Evolutionary conservation across 768 basidiomycete genomes (phyloP).

Genomic region (Amanita polypyramis): DNA sequence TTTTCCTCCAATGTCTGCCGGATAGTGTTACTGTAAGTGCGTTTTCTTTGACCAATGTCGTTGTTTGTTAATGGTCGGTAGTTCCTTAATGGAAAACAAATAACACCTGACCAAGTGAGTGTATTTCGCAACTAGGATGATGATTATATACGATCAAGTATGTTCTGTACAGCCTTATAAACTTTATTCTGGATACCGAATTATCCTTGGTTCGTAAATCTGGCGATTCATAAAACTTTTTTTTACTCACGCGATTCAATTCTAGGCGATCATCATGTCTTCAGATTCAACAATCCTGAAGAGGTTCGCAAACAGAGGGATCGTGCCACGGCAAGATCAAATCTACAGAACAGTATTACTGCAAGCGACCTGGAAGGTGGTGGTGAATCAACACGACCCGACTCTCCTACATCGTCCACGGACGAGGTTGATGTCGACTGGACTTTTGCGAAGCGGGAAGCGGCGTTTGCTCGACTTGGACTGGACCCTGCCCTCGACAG

Average conservation of each 20-base stretch:
- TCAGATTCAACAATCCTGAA: constrained; percentile 93
- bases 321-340: constrained; percentile 65
- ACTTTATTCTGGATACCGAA: constrained; percentile 88
- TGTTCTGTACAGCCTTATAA: constrained; percentile 48
- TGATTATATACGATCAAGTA: not conserved
- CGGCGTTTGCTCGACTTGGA: constrained; percentile 78
- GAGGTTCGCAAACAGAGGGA: constrained; percentile 89
- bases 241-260: constrained; percentile 4
- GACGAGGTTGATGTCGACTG: constrained; percentile 82
- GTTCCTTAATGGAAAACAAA: constrained; percentile 93
- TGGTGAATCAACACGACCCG: constrained; percentile 58
- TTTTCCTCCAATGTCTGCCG: constrained; percentile 68
- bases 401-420: constrained; percentile 63
- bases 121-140: not conserved
- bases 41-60: constrained; percentile 5
- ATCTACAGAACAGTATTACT: constrained; percentile 51
- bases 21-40: constrained; percentile 72
- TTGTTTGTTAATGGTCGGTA: constrained; percentile 20
- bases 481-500: constrained; percentile 85
- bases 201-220: constrained; percentile 72
- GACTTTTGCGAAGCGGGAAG: constrained; percentile 95
- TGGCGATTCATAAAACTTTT: constrained; percentile 7
- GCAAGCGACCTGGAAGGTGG: constrained; percentile 54
- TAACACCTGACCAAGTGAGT: constrained; percentile 64
- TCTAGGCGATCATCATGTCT: constrained; percentile 87